Evolutionary conservation across 2,329 filamentous ascomycete species (phyloP).

Genomic region (Dothideomycetes sp.): DNA sequence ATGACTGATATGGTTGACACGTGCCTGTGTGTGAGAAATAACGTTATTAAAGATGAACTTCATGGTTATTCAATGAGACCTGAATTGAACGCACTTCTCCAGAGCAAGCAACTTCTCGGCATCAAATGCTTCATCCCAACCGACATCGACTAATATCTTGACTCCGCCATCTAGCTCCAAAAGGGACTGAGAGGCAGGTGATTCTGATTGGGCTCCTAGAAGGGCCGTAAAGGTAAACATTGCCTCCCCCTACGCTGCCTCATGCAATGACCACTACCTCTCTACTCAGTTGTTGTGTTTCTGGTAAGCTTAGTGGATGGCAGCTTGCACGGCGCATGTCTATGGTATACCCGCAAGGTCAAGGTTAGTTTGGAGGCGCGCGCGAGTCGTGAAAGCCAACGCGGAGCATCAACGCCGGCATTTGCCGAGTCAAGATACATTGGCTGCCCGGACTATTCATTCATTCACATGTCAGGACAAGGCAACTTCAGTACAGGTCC

Average conservation of each 20-base stretch:
- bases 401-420: too few species aligned
- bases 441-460: too few species aligned
- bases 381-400: too few species aligned
- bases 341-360: too few species aligned
- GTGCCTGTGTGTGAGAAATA: slow-evolving; percentile 45
- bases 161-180: slow-evolving; percentile 93
- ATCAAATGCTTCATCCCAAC: slow-evolving; percentile 91
- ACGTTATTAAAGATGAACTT: neutral
- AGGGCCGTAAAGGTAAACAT: slow-evolving; percentile 98
- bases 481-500: too few species aligned
- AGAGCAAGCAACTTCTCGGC: slow-evolving; percentile 71
- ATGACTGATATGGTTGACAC: slow-evolving; percentile 86
- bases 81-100: slow-evolving; percentile 59
- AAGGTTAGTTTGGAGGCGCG: too few species aligned
- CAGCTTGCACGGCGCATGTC: too few species aligned
- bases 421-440: too few species aligned
- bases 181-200: slow-evolving; percentile 83
- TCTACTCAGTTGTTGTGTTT: neutral
- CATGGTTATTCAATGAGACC: too few species aligned
- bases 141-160: slow-evolving; percentile 87
- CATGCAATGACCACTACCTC: neutral
- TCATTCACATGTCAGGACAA: neutral
- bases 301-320: too few species aligned
- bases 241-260: slow-evolving; percentile 16
- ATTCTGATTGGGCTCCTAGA: slow-evolving; percentile 80